Base-by-base conservation (phyloP, 2,329 filamentous ascomycete genomes). In the Beauveria rudraprayagi region DNA sequence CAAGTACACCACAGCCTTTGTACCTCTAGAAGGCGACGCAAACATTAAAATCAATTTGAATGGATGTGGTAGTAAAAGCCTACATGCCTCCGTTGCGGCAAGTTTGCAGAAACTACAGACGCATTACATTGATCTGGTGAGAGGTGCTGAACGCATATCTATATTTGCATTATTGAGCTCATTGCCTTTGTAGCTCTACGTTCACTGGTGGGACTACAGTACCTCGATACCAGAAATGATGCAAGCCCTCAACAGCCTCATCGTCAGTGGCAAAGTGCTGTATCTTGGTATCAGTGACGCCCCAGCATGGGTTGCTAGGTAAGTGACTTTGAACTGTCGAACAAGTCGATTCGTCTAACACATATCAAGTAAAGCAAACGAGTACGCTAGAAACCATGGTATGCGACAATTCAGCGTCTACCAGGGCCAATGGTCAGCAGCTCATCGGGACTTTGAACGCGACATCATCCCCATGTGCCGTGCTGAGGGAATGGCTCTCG, bases 361-460 rank as follows among this genome's bases (percentile, higher is more conserved):
- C 5, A 56, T 24, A 16, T 7, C 5, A 30, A 80, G 78, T 67
- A 85, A 85, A 68, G 83, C 83, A 17, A 88, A 88, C 59, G 80
- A 86, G 69, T 87, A 91, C 68, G 90, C 89, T 7, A 81, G 86
- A 47, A 80, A 83, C 64, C 83, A 91, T 64, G 87, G 86, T n/a
- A 78, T 91, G 30, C 83, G 84, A 1, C 85, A 82, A 44, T 92
- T 92, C 74, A 81, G 77, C 41, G 71, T 77, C n/a, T 78, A 78
- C 44, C 76, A 78, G 43, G 76, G 76, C 16, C 68, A 70, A 5
- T 78, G 75, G 75, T 76, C 73, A 6, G 75, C 74, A 3, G 69
- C 70, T 6, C 67, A 61, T 5, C 73, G 76, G 1, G 75, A 77
- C 24, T 71, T 78, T 40, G 76, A 78, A 60, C 70, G 74, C 51